Percentiles rank a stretch among this genome's conserved stretches.
Conservation (phyloP, 306 rosid genomes). For the Vicia faba region DNA sequence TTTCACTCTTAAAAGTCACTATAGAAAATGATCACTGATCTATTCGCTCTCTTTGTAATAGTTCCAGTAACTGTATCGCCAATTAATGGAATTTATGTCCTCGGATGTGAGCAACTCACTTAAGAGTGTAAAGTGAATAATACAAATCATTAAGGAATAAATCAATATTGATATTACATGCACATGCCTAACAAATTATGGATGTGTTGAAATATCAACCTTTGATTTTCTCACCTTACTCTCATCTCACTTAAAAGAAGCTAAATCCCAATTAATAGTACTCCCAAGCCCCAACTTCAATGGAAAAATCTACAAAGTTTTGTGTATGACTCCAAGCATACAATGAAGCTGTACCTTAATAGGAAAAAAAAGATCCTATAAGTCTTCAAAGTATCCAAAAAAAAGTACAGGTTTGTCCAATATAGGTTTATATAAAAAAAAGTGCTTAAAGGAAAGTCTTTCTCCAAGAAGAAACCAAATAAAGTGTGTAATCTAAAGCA, state of each 20-base stretch:
- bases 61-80: background rate
- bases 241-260: background rate
- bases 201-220: slow-evolving; percentile 1
- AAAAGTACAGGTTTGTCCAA: background rate
- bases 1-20: background rate
- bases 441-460: background rate
- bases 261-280: slow-evolving; percentile 4
- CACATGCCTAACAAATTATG: background rate
- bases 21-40: background rate
- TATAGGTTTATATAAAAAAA: background rate
- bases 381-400: background rate
- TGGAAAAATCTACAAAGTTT: background rate
- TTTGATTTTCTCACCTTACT: slow-evolving; percentile 4
- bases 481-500: background rate
- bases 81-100: background rate
- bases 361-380: background rate
- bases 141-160: background rate
- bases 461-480: background rate
- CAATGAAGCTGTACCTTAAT: background rate
- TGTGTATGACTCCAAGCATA: no score
- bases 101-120: background rate
- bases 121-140: background rate
- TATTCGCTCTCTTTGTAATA: background rate
- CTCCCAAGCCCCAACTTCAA: background rate
- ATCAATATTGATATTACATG: background rate